phyloP scores from a whole-genome alignment of 306 rosid genomes.

The Cucurbita ficifolia region DNA sequence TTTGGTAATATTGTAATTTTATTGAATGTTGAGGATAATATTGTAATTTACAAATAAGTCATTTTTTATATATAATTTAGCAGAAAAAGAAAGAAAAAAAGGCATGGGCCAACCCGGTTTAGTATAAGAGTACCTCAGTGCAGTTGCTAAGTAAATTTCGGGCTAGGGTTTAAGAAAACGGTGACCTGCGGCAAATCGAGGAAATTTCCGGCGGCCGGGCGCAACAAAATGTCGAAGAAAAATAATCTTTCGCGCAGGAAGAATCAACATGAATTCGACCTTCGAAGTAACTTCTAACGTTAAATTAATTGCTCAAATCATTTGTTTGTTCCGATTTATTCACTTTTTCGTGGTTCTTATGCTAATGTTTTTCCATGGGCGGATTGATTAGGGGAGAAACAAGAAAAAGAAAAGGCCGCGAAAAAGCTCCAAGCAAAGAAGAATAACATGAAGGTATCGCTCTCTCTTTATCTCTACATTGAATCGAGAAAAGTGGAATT shows the following conservation, averaged over 20 bases:
- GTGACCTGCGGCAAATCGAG: not conserved
- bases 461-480: not conserved
- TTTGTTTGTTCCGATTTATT: not conserved
- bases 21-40: no score
- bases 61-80: no score
- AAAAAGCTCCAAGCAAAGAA: conserved; percentile 64
- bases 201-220: not conserved
- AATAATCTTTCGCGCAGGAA: conserved; percentile 66
- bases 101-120: not conserved
- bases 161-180: not conserved
- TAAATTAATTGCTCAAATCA: not conserved
- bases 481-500: not conserved
- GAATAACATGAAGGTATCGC: conserved; percentile 57
- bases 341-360: not conserved
- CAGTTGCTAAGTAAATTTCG: not conserved
- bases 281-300: conserved; percentile 34
- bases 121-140: not conserved
- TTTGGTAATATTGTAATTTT: no score
- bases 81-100: not conserved
- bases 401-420: conserved; percentile 35
- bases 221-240: conserved; percentile 65
- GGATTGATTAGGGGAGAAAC: conserved; percentile 45
- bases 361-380: not conserved
- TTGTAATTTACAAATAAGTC: no score
- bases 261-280: conserved; percentile 66